Base-by-base conservation (phyloP, 805 yeast genomes). In the Kazachstania viticola region DNA sequence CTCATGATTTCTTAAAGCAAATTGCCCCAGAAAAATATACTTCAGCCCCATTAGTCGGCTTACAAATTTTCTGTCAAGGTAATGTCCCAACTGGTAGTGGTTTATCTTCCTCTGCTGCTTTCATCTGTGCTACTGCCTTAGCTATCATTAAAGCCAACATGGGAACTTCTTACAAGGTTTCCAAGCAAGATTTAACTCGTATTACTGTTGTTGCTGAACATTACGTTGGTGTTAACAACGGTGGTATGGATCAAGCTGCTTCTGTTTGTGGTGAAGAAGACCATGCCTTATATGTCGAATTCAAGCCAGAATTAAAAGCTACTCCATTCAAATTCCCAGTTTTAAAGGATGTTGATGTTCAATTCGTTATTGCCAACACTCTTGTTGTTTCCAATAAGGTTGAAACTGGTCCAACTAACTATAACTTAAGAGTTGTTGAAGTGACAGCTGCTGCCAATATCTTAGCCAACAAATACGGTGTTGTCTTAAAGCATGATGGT, bases 191-290 rank as follows among this genome's bases (percentile, higher is more conserved):
- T 35, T 60, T 78, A 37, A 73, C 78, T 14, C 54, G 58, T 33
- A 71, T 77, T 31, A 74, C 84, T 5, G 75, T 73, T 26, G 71
- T 69, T 4, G 71, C 76, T 25, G 85, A 78, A 48, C 81, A 76
- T 54, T 71, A 71, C 33, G 73, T 78, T 23, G 85, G 85, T 22
- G 79, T 78, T 32, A 77, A 74, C 49, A 73, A 77, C 22, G 87
- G 85, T n/a, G 84, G 85, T 25, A 71, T 78, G 79, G 85, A 78
- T 49, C 85, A 78, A 55, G 67, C 78, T 30, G 85, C 84, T 3
- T 71, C 79, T 0, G 65, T 79, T 16, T 75, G 68, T 41, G 84
- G 85, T 14, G 72, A 67, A 44, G 57, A 54, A 26, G 64, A 62
- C 36, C 71, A 77, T 40, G 78, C 77, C 2, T 54, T 77, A 33